These are phyloP conservation scores for Phyllosticta citribraziliensis DNA, from an alignment of 2,329 filamentous ascomycete species.

Conservation along the genomic window DNA sequence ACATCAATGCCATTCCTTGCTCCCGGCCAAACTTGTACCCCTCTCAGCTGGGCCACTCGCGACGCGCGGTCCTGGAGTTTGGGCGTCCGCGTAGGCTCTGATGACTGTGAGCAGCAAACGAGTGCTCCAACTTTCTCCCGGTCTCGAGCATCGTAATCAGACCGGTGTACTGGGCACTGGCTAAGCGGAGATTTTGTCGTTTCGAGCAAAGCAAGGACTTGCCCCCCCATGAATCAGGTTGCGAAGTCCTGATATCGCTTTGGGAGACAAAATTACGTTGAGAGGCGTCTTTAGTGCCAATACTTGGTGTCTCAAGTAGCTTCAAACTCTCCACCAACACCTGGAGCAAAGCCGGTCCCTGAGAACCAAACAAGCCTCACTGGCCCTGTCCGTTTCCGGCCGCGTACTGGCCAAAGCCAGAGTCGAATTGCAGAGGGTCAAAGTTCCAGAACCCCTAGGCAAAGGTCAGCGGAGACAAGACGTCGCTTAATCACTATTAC, in stretches of 20 bases:
- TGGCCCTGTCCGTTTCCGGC: background rate
- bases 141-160: background rate
- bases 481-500: slow-evolving; percentile 2
- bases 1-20: background rate
- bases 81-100: background rate
- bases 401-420: slow-evolving; percentile 6
- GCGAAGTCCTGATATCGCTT: background rate
- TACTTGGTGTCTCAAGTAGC: background rate
- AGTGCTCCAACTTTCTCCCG: too few relatives aligned
- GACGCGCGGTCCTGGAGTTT: background rate
- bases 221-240: background rate
- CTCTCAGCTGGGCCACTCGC: background rate
- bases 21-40: background rate
- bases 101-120: background rate
- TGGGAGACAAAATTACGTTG: background rate
- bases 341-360: background rate
- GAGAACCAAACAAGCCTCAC: background rate
- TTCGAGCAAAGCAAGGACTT: too few relatives aligned
- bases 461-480: background rate
- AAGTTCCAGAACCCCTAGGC: slow-evolving; percentile 9
- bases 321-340: background rate
- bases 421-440: slow-evolving; percentile 8
- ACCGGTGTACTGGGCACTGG: too few relatives aligned
- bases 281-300: too few relatives aligned
- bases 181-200: background rate